A percentile compares a stretch with the other conserved stretches of the same genome.
Evolutionary conservation across 495 filamentous ascomycete genomes (phyloP).

Genomic region (Daldinia childiae): DNA sequence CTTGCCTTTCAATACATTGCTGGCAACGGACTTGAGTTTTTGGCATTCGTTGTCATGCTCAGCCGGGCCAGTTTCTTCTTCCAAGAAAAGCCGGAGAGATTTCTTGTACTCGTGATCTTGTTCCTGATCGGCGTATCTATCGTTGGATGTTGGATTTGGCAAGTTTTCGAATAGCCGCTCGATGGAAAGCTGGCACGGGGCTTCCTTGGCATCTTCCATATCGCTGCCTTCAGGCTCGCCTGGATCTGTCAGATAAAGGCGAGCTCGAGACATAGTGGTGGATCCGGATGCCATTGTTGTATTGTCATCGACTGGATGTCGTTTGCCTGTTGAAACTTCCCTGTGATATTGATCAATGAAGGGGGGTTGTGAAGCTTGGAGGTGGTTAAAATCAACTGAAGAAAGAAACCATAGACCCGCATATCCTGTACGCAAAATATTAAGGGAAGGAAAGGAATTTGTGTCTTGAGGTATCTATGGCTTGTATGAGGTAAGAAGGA

Average conservation of each 20-base stretch:
- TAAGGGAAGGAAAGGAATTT: not conserved
- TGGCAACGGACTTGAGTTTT: not conserved
- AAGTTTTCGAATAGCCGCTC: not conserved
- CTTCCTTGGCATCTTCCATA: not conserved
- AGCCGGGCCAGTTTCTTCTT: not conserved
- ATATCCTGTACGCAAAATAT: not conserved
- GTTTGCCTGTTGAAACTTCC: not conserved
- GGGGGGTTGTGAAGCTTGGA: not conserved
- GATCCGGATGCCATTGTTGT: not conserved
- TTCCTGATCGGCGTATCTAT: not conserved
- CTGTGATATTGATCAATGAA: not conserved
- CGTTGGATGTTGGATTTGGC: not conserved
- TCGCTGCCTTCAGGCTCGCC: not conserved
- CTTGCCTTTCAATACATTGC: not conserved
- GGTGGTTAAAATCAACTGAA: not conserved
- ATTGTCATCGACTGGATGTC: not conserved
- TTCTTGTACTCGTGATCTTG: not conserved
- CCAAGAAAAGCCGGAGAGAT: not conserved
- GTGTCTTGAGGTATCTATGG: not conserved
- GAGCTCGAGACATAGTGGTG: not conserved
- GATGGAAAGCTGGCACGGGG: not conserved
- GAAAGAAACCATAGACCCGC: not conserved
- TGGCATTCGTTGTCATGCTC: constrained; percentile 3
- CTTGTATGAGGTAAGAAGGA: not conserved
- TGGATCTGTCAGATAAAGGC: not conserved